Conservation (phyloP, 495 filamentous ascomycete genomes). For the Neurospora tetraspora region DNA sequence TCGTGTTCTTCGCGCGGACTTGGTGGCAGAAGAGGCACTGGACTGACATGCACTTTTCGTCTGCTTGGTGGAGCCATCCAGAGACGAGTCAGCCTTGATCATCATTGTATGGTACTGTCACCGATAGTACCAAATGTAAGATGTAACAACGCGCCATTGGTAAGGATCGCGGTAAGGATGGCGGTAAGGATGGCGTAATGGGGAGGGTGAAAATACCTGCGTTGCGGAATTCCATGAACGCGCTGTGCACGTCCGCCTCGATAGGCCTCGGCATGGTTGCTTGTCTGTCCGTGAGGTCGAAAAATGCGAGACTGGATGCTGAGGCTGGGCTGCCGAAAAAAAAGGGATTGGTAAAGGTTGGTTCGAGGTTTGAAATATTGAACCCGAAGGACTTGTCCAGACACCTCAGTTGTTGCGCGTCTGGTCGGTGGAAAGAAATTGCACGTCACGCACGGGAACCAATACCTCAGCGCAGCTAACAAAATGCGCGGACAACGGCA, state of each 20-base stretch:
- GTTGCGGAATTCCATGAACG: conserved; percentile 18
- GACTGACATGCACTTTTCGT: conserved; percentile 14
- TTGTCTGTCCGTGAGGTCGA: not conserved
- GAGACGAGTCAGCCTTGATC: conserved; percentile 4
- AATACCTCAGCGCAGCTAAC: not conserved
- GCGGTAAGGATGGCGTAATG: not conserved
- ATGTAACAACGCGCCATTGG: not conserved
- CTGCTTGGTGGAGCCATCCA: conserved; percentile 1
- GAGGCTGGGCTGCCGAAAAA: not conserved
- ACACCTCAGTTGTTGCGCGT: not conserved
- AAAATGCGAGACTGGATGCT: not conserved
- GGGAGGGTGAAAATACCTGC: conserved; percentile 9
- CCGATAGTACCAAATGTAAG: not conserved
- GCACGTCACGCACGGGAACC: not conserved
- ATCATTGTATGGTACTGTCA: conserved; percentile 1
- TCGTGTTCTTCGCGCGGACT: conserved; percentile 23
- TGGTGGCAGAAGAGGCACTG: conserved; percentile 22
- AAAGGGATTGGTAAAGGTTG: not conserved
- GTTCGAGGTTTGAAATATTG: not conserved
- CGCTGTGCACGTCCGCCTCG: conserved; percentile 17
- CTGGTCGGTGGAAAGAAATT: not conserved
- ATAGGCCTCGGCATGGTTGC: conserved; percentile 16
- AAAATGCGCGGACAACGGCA: not conserved
- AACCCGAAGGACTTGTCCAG: not conserved
- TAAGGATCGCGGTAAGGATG: not conserved